phyloP scores from a whole-genome alignment of 2,329 filamentous ascomycete species.

The Drechslera avenae region DNA sequence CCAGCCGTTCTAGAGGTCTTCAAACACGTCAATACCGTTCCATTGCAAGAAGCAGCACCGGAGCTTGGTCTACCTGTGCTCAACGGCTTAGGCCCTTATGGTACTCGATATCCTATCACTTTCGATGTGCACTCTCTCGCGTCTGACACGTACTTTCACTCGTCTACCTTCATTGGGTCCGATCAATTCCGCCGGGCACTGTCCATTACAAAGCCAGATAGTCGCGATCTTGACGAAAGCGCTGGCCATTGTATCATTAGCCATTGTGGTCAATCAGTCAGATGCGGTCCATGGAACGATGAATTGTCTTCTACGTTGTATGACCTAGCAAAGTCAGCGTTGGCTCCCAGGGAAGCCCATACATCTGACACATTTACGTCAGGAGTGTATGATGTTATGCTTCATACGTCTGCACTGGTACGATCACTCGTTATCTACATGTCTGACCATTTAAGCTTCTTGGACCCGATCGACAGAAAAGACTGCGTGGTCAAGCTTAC shows the following conservation, averaged over 20 bases:
- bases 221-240: constrained; percentile 52
- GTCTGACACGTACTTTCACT: constrained; percentile 61
- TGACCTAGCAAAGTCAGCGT: constrained; percentile 17
- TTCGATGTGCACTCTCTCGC: constrained; percentile 59
- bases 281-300: constrained; percentile 63
- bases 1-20: constrained; percentile 32
- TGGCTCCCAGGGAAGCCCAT: constrained; percentile 5
- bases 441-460: constrained; percentile 56
- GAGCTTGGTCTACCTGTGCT: constrained; percentile 22
- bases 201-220: neutral
- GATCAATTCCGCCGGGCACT: constrained; percentile 58
- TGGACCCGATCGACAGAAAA: constrained; percentile 60
- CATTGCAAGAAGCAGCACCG: constrained; percentile 7
- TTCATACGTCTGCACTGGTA: constrained; percentile 34
- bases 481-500: constrained; percentile 53
- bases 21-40: neutral
- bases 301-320: constrained; percentile 53
- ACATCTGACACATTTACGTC: neutral
- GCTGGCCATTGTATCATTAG: constrained; percentile 49
- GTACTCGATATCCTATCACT: constrained; percentile 57
- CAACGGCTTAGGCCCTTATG: constrained; percentile 56
- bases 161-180: constrained; percentile 63
- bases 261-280: constrained; percentile 41
- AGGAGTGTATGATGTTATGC: constrained; percentile 3
- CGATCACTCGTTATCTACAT: constrained; percentile 57